These are phyloP conservation scores for Pyrenochaeta sp. DNA, from an alignment of 2,329 filamentous ascomycete species.

Conservation along the genomic window DNA sequence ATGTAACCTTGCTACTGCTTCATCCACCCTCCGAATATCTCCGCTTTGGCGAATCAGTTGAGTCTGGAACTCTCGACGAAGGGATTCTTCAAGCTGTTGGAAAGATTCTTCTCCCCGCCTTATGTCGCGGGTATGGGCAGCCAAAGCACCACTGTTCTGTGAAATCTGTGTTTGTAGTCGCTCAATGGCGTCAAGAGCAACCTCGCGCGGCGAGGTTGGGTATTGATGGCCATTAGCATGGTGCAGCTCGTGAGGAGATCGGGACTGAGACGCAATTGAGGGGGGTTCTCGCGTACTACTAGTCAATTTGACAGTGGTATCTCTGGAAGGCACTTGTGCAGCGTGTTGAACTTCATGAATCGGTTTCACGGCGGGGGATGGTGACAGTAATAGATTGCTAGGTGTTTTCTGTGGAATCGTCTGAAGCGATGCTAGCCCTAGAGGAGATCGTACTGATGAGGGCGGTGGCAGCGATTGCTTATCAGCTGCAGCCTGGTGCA, in stretches of 20 bases:
- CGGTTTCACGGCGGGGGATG: constrained; percentile 26
- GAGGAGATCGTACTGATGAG: constrained; percentile 26
- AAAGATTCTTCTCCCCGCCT: constrained; percentile 37
- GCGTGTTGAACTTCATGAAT: constrained; percentile 25
- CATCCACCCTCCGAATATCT: constrained; percentile 52
- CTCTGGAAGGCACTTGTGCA: constrained; percentile 21
- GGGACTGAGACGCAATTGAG: constrained; percentile 16
- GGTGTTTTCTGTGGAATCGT: constrained; percentile 25
- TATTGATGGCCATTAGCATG: constrained; percentile 39
- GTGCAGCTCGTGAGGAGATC: constrained; percentile 23
- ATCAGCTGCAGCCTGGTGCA: constrained; percentile 29
- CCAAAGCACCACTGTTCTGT: constrained; percentile 53
- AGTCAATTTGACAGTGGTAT: constrained; percentile 18
- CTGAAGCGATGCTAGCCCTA: constrained; percentile 18
- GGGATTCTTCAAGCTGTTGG: constrained; percentile 43
- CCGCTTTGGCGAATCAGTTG: constrained; percentile 38
- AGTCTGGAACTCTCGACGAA: constrained; percentile 49
- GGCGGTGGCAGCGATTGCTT: constrained; percentile 28
- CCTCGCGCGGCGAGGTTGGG: constrained; percentile 38
- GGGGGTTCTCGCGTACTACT: constrained; percentile 25
- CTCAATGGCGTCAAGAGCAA: constrained; percentile 52
- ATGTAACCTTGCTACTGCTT: constrained; percentile 50
- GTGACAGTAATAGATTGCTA: constrained; percentile 20
- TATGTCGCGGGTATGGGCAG: constrained; percentile 44
- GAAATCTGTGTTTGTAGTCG: constrained; percentile 59